A percentile compares a stretch with the other conserved stretches of the same genome.
Conservation (phyloP, 2,329 filamentous ascomycete species). For the Fusarium staphyleae region DNA sequence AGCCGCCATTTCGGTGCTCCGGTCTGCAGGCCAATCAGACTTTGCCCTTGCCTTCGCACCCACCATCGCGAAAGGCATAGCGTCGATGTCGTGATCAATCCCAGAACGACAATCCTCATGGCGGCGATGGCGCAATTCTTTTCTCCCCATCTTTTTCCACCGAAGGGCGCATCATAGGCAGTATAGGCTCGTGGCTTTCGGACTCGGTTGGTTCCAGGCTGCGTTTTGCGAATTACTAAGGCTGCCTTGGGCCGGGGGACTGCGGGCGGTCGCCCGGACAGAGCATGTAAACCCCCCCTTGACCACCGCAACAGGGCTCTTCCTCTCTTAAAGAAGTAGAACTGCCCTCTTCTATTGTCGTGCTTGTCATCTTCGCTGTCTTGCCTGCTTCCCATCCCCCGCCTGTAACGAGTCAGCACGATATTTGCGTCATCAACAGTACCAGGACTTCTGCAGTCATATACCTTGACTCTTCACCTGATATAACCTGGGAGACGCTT, state of each 20-base stretch:
- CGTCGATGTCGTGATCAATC: slow-evolving; percentile 61
- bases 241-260: slow-evolving; percentile 30
- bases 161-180: slow-evolving; percentile 34
- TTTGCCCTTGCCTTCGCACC: slow-evolving; percentile 27
- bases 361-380: slow-evolving; percentile 33
- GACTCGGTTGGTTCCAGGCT: slow-evolving; percentile 27
- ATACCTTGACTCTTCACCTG: slow-evolving; percentile 12
- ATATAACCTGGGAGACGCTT: slow-evolving; percentile 34
- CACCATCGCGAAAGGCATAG: slow-evolving; percentile 57
- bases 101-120: slow-evolving; percentile 43
- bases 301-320: slow-evolving; percentile 27
- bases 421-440: slow-evolving; percentile 37
- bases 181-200: slow-evolving; percentile 26
- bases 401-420: slow-evolving; percentile 36
- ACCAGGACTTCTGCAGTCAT: slow-evolving; percentile 10
- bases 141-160: slow-evolving; percentile 39
- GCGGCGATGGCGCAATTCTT: slow-evolving; percentile 49
- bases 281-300: slow-evolving; percentile 38
- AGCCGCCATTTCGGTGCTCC: slow-evolving; percentile 34
- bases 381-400: slow-evolving; percentile 25
- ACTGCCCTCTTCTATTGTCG: slow-evolving; percentile 31
- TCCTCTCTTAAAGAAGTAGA: slow-evolving; percentile 40
- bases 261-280: slow-evolving; percentile 42
- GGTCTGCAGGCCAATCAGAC: slow-evolving; percentile 47
- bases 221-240: slow-evolving; percentile 40